Percentiles rank a stretch among this genome's conserved stretches.
These are phyloP conservation scores for Aeschynomene evenia DNA, from an alignment of 306 rosid species.

Conservation along the genomic window DNA sequence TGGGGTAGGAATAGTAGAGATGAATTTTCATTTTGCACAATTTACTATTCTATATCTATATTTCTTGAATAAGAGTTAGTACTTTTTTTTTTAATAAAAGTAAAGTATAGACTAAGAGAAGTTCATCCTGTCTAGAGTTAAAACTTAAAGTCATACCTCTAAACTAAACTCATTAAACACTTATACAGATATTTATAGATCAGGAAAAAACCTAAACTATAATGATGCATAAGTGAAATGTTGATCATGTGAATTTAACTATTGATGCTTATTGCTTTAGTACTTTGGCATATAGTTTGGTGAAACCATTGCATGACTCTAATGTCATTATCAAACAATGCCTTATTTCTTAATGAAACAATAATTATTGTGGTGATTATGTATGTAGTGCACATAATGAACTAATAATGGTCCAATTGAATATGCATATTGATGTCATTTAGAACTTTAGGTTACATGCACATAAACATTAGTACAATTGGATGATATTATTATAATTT, in stretches of 20 bases:
- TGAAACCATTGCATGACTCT: neutral
- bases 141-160: too few relatives aligned
- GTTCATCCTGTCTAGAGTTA: too few relatives aligned
- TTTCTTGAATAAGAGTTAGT: neutral
- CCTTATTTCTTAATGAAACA: conserved; percentile 23
- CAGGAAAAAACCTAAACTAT: too few relatives aligned
- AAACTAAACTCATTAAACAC: too few relatives aligned
- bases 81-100: too few relatives aligned
- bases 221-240: too few relatives aligned
- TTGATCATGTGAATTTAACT: too few relatives aligned
- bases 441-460: conserved; percentile 32
- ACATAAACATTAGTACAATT: conserved; percentile 28
- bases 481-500: conserved; percentile 36
- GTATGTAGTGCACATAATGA: conserved; percentile 7
- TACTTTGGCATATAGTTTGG: neutral
- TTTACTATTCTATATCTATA: too few relatives aligned
- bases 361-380: neutral
- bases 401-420: conserved; percentile 39
- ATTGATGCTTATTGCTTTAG: too few relatives aligned
- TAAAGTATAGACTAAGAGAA: too few relatives aligned
- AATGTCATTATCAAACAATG: neutral
- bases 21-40: too few relatives aligned
- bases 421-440: conserved; percentile 29
- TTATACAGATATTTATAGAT: too few relatives aligned
- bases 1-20: neutral